A percentile compares a stretch with the other conserved stretches of the same genome.
Conservation (phyloP, 441 rosid genomes). For the Brassica hybrid region DNA sequence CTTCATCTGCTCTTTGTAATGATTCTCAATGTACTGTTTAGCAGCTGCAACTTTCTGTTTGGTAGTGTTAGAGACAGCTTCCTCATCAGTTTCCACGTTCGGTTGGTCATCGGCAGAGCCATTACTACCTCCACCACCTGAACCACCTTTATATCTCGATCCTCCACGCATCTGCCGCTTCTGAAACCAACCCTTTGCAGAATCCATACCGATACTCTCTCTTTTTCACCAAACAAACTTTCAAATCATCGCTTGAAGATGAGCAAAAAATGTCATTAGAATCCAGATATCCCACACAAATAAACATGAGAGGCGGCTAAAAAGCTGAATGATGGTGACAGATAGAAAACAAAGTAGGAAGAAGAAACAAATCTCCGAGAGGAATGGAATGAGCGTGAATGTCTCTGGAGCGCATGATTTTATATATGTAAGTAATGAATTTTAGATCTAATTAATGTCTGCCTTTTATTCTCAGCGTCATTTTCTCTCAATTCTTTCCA, state of each 20-base stretch:
- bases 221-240: constrained; percentile 1
- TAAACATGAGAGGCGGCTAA: neutral
- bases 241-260: constrained; percentile 10
- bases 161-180: constrained; percentile 65
- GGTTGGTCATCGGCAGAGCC: constrained; percentile 31
- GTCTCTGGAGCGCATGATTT: constrained; percentile 34
- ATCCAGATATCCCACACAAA: neutral
- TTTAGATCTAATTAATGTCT: neutral
- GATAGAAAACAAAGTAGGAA: too few species aligned
- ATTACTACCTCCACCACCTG: constrained; percentile 41
- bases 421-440: neutral
- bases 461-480: constrained; percentile 21
- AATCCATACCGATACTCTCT: constrained; percentile 55
- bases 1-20: constrained; percentile 97
- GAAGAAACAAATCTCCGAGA: neutral
- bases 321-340: too few species aligned
- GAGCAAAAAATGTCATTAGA: neutral
- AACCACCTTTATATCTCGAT: constrained; percentile 42
- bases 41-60: constrained; percentile 93
- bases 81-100: constrained; percentile 49
- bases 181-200: constrained; percentile 94
- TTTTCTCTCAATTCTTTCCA: constrained; percentile 38
- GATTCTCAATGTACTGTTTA: constrained; percentile 93
- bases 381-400: constrained; percentile 40
- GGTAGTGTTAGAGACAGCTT: constrained; percentile 66